Base-by-base conservation (phyloP, 805 yeast species). In the Saccharomycopsis amapae region DNA sequence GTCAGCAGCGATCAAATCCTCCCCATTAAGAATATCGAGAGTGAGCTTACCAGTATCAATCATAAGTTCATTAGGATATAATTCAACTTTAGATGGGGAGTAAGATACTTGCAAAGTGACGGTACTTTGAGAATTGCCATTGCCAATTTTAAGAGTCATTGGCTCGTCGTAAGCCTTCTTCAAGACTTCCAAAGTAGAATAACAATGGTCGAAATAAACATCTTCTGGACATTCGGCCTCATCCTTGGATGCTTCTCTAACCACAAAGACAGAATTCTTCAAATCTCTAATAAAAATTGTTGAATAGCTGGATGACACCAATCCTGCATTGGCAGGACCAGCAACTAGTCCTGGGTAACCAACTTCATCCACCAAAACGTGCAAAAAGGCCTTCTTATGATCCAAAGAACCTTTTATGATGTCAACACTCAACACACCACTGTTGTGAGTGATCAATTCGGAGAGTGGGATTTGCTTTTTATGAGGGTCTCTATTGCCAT, bases 231-330 rank as follows among this genome's bases (percentile, higher is more conserved):
- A 65, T 24, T 62, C 68, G 12, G 76, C 78, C 28, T 69, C 68
- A 17, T 68, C 70, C 43, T 67, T 73, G 46, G 71, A 74, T 1
- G 84, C 62, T n/a, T 79, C 58, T 59, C 90, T 71, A 52, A 85
- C 64, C 31, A 76, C 62, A 36, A 76, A 52, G 40, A 62, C 67
- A 31, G 88, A 80, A 58, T 82, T 71, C 35, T 74, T 72, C 55
- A 85, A 69, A 59, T 85, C 93, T 61, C 94, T 75, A 41, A 85
- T 68, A 53, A 83, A 83, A 0, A 75, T 75, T 49, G 72, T 76
- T 18, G 79, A 82, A 20, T 63, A 59, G n/a, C 76, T 75, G 13
- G 71, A 57, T 20, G 69, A 56, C 25, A 83, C 59, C 10, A 51
- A 58, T 42, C 72, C 71, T 26, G 75, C 75, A 25, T 63, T 69